Evolutionary conservation across 305 asterid genomes (phyloP), one percentile per base, ranked within the genome.

Genomic region (Coffea humblotiana): DNA sequence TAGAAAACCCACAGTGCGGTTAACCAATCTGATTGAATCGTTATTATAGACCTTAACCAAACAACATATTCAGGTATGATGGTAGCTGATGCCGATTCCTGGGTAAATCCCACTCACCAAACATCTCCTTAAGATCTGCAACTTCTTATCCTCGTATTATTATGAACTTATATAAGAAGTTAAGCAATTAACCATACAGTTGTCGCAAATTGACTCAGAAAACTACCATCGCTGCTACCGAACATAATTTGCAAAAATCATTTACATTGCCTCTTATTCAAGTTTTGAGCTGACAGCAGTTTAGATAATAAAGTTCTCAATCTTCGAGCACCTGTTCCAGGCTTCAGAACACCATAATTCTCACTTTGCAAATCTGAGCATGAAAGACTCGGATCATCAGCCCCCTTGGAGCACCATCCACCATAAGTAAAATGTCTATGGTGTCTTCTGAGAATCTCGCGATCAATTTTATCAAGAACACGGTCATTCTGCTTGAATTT

Each of bases 401-500:
- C 84, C 18, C 67, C 85, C 25, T 82, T 74, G 47, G 77, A 86
- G 63, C 98, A 94, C 97, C 98, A 94, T 3, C 93, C 98, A 19
- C 97, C 97, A 2, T 56, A 52, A 0, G 92, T 52, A 78, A 92
- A 94, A 37, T 88, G 91, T 23, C 90, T 82, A 6, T 79, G 78
- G 5, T 88, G 87, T 82, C 94, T 84, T 78, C 81, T 90, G 25
- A 94, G 89, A n/a, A 90, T 92, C 0, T 91, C 94, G 0, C 90
- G 94, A 15, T 94, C 98, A 32, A 94, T 90, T 89, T 87, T 94
- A 69, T 80, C 85, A 10, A 94, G 90, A 23, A 90, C 97, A 0
- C 82, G 85, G 15, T 89, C 90, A 18, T 92, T 89, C 74, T 91
- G 84, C 93, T 92, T 94, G 92, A 94, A 94, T 60, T 94, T 94